Percentiles rank a stretch among this genome's conserved stretches.
Conservation (phyloP, 2,329 filamentous ascomycete genomes). For the Metarhizium album region DNA sequence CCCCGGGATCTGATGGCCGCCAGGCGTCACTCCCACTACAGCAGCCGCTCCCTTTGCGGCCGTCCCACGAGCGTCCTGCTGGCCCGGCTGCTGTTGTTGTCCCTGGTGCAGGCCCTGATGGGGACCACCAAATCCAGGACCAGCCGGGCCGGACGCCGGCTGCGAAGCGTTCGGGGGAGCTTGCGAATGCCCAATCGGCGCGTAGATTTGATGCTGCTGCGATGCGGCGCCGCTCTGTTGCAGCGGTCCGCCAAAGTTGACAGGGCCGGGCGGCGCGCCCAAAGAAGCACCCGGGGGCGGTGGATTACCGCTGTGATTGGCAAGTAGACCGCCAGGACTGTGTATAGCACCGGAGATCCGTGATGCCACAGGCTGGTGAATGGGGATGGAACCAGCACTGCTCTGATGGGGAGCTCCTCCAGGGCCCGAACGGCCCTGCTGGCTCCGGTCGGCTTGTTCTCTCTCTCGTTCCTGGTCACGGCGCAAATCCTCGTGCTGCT, state of each 20-base stretch:
- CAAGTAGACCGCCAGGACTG: conserved; percentile 79
- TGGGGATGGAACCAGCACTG: conserved; percentile 75
- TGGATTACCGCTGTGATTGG: conserved; percentile 54
- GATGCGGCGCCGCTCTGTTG: conserved; percentile 35
- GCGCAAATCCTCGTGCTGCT: conserved; percentile 37
- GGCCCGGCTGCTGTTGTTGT: conserved; percentile 27
- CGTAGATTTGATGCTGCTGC: conserved; percentile 49
- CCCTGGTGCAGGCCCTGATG: conserved; percentile 28
- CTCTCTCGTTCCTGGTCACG: conserved; percentile 38
- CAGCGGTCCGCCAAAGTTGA: conserved; percentile 44
- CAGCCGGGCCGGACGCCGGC: conserved; percentile 47
- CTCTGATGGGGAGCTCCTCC: conserved; percentile 53
- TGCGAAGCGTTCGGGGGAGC: conserved; percentile 41
- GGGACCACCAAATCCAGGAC: conserved; percentile 59
- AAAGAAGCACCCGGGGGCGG: conserved; percentile 35
- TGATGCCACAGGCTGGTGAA: conserved; percentile 89
- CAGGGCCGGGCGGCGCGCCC: conserved; percentile 39
- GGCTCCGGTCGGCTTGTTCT: conserved; percentile 50
- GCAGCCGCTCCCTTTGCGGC: conserved; percentile 28
- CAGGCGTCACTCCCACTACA: conserved; percentile 35
- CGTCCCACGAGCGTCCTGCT: conserved; percentile 47
- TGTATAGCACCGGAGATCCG: conserved; percentile 74
- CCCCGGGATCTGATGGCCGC: conserved; percentile 26
- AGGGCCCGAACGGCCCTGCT: conserved; percentile 28
- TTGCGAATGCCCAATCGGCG: conserved; percentile 39